These are phyloP conservation scores for Pseudocercospora fuligena DNA, from an alignment of 2,329 filamentous ascomycete genomes.

Conservation along the genomic window DNA sequence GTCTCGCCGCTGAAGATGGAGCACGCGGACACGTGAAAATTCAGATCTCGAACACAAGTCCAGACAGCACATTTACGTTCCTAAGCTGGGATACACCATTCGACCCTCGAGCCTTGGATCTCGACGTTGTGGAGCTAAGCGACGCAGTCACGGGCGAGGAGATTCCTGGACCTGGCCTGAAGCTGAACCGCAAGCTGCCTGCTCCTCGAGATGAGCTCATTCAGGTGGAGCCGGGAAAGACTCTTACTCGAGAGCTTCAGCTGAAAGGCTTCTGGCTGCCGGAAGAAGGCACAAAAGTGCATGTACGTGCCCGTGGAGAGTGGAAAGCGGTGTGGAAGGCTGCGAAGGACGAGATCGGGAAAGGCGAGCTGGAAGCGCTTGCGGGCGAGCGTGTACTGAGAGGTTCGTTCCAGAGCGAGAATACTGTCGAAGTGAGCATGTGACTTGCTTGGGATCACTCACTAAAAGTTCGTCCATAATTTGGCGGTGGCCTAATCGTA, in stretches of 20 bases:
- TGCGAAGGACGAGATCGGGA: not conserved
- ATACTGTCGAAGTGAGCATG: not conserved
- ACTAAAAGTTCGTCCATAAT: too few species aligned
- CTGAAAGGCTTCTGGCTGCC: slow-evolving; percentile 35
- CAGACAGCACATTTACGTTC: slow-evolving; percentile 21
- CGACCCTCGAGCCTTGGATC: slow-evolving; percentile 43
- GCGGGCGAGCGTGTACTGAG: not conserved
- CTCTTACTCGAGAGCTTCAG: slow-evolving; percentile 40
- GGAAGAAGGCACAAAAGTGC: not conserved
- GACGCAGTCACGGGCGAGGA: slow-evolving; percentile 37
- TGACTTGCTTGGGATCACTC: not conserved
- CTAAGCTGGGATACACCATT: slow-evolving; percentile 47
- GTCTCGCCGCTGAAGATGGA: not conserved
- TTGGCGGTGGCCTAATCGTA: too few species aligned
- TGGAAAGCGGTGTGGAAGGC: slow-evolving; percentile 6
- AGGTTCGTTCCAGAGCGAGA: slow-evolving; percentile 3
- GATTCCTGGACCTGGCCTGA: slow-evolving; percentile 39
- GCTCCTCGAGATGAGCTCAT: slow-evolving; percentile 43
- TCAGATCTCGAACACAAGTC: not conserved
- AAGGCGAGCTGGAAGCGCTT: not conserved
- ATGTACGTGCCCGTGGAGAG: not conserved
- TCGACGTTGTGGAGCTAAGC: slow-evolving; percentile 44
- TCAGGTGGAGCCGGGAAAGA: slow-evolving; percentile 41
- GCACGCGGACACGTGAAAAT: not conserved
- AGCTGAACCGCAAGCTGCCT: slow-evolving; percentile 46